A percentile compares a stretch with the other conserved stretches of the same genome.
These are phyloP conservation scores for Cryptosporidium muris DNA, from an alignment of 169 alveolate species.

Conservation along the genomic window DNA sequence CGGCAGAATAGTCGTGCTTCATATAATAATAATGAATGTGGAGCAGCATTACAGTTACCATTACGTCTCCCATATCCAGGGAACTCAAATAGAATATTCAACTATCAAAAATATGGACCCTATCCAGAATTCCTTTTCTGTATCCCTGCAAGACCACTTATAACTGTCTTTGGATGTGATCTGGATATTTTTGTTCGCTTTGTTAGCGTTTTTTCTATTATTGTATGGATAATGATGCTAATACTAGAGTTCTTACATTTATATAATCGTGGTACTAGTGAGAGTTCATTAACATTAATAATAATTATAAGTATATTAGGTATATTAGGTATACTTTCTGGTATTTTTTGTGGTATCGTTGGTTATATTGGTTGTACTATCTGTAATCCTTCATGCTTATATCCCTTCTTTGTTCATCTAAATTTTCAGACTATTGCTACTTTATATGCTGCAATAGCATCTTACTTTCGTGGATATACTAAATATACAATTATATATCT, in stretches of 20 bases:
- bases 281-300: conserved; percentile 6
- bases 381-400: conserved; percentile 30
- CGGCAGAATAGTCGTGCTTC: conserved; percentile 70
- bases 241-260: conserved; percentile 28
- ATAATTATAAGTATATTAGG: conserved; percentile 3
- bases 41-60: conserved; percentile 43
- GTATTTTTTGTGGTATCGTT: conserved; percentile 58
- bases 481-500: conserved; percentile 15
- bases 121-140: conserved; percentile 58
- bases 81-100: not conserved
- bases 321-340: not conserved
- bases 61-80: conserved; percentile 58
- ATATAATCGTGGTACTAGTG: conserved; percentile 16
- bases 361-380: conserved; percentile 68
- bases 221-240: conserved; percentile 20
- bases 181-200: conserved; percentile 47
- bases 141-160: conserved; percentile 45
- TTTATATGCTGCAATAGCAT: conserved; percentile 27
- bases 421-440: conserved; percentile 18
- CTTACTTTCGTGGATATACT: conserved; percentile 53
- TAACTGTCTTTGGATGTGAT: conserved; percentile 44
- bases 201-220: conserved; percentile 15
- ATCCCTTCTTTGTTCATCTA: conserved; percentile 34
- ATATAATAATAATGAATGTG: conserved; percentile 17
- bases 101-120: conserved; percentile 14